Evolutionary conservation across 805 yeast species (phyloP).

Genomic region (Pichia occidentalis): DNA sequence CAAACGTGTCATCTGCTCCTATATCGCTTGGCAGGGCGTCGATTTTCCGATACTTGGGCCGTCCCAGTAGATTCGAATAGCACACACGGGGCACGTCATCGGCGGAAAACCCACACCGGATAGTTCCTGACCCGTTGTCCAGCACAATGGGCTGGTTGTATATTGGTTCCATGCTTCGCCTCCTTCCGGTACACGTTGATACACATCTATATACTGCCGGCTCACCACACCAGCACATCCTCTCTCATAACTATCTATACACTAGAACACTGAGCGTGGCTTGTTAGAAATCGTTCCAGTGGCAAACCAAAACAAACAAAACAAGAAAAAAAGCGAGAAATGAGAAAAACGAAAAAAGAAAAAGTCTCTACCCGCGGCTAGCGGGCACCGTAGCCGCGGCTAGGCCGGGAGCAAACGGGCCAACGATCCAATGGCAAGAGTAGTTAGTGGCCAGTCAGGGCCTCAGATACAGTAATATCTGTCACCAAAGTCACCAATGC

Average conservation of each 20-base stretch:
- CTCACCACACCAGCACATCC: too few species aligned
- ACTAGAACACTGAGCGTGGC: too few species aligned
- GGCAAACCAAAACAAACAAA: neutral
- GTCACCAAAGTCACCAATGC: conserved; percentile 97
- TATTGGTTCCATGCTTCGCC: conserved; percentile 23
- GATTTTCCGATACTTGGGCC: conserved; percentile 75
- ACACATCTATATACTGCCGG: too few species aligned
- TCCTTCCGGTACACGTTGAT: too few species aligned
- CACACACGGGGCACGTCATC: conserved; percentile 70
- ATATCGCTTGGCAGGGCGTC: conserved; percentile 52
- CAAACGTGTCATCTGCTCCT: conserved; percentile 53
- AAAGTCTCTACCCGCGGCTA: too few species aligned
- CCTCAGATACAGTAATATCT: conserved; percentile 81
- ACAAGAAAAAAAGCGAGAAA: neutral
- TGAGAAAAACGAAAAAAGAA: too few species aligned
- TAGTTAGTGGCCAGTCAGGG: neutral
- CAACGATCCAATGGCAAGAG: neutral
- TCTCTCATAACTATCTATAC: too few species aligned
- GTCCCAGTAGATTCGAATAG: conserved; percentile 64
- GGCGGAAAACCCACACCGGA: conserved; percentile 91
- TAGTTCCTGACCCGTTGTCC: conserved; percentile 80
- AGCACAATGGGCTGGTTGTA: conserved; percentile 69
- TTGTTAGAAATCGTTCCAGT: too few species aligned
- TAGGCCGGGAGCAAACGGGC: neutral
- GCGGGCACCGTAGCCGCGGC: too few species aligned